Evolutionary conservation across 129 eudicot genomes (phyloP).

Genomic region (Pulicaria dysenterica): DNA sequence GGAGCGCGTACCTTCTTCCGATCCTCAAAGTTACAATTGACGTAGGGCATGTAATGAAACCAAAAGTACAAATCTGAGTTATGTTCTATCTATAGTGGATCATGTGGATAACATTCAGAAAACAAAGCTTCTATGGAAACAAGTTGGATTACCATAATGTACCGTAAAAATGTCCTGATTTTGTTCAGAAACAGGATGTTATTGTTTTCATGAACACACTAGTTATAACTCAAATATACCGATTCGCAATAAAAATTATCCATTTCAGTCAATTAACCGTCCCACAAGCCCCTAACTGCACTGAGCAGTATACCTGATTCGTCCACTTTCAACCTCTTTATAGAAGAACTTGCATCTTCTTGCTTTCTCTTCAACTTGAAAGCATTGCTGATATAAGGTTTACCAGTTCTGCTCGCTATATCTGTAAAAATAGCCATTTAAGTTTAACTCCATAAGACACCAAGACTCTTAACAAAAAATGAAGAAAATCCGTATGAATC

Average conservation of each 20-base stretch:
- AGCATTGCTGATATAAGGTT: background rate
- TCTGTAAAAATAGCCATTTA: conserved; percentile 24
- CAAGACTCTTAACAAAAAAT: background rate
- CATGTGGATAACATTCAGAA: background rate
- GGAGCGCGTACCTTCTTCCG: conserved; percentile 11
- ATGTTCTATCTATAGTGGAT: background rate
- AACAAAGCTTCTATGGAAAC: background rate
- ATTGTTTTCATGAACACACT: too few relatives aligned
- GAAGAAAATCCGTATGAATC: background rate
- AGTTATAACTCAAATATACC: background rate
- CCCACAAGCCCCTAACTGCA: background rate
- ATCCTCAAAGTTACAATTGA: conserved; percentile 37
- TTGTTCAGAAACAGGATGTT: too few relatives aligned
- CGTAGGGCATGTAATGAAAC: background rate
- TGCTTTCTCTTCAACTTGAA: conserved; percentile 58
- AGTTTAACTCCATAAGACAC: background rate
- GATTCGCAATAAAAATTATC: background rate
- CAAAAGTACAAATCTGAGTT: background rate
- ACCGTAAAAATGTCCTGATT: too few relatives aligned
- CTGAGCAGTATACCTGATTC: conserved; percentile 35
- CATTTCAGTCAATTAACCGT: background rate
- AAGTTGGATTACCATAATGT: background rate
- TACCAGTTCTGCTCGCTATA: conserved; percentile 3
- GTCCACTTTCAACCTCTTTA: conserved; percentile 52
- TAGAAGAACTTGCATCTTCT: conserved; percentile 33